Conservation (phyloP, 2,329 filamentous ascomycete genomes). For the Neonectria neomacrospora region DNA sequence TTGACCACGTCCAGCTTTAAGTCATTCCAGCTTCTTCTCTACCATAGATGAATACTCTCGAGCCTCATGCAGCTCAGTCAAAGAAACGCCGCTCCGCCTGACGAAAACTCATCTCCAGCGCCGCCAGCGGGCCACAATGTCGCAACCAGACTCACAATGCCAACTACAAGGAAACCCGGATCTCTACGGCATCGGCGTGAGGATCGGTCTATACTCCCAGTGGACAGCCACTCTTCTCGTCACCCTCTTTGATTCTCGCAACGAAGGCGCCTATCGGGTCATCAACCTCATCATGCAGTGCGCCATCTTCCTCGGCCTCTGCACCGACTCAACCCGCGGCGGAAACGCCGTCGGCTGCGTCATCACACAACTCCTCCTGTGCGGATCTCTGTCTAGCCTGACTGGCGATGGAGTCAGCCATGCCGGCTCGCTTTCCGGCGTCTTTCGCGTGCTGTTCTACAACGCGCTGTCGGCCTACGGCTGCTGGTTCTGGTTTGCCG, state of each 20-base stretch:
- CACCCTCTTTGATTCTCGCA: constrained; percentile 11
- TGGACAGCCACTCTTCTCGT: constrained; percentile 11
- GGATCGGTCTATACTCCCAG: constrained; percentile 15
- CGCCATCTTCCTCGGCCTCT: constrained; percentile 4
- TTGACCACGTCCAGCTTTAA: background rate
- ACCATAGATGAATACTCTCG: background rate
- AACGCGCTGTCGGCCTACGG: constrained; percentile 2
- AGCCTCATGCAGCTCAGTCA: too few species aligned
- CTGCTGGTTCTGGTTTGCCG: constrained; percentile 2
- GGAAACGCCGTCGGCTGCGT: background rate
- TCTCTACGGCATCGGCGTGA: constrained; percentile 20
- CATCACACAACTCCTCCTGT: background rate
- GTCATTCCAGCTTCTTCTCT: background rate
- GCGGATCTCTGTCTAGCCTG: background rate
- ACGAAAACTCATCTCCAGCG: background rate
- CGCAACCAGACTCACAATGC: constrained; percentile 2
- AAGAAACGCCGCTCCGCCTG: background rate
- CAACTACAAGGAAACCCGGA: constrained; percentile 11
- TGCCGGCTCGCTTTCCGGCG: background rate
- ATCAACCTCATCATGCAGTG: constrained; percentile 1
- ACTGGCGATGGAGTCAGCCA: constrained; percentile 4
- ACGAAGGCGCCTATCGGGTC: background rate
- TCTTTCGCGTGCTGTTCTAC: constrained; percentile 8
- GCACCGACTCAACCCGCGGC: background rate
- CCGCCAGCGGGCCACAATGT: background rate